Base-by-base conservation (phyloP, 1,284 basidiomycete genomes). In the Puccinia hordei region DNA sequence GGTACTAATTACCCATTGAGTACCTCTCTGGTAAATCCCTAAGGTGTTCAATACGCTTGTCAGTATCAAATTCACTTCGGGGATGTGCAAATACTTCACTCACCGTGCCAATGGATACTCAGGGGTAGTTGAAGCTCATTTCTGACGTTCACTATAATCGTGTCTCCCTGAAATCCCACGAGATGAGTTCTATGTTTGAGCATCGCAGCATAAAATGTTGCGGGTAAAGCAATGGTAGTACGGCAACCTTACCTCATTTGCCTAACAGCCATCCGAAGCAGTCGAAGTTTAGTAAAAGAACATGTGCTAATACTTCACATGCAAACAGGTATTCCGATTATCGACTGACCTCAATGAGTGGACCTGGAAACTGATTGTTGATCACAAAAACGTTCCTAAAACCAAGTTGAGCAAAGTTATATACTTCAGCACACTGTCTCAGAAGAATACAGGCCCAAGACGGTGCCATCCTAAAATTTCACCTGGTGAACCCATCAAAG, bases 271-370 rank as follows among this genome's bases (percentile, higher is more conserved):
- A 33, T 9, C 6, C 24, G 19, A 15, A 59, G 27, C 6, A 59
- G 10, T 17, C 10, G 10, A 6, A 22, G 4, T 6, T 63, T 12
- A 38, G 15, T 38, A 22, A 38, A 63, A 8, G 33, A 38, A 10
- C 33, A 19, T 4, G 38, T 13, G 3, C 33, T n/a, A 6, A 22
- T 17, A 2, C 38, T 17, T 68, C 27, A 3, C 17, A 35, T 13
- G 27, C 24, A 61, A 61, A 17, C 3, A 44, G 12, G 6, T 38
- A 38, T 19, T 87, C 44, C 86, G 84, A n/a, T n/a, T n/a, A n/a
- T n/a, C n/a, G n/a, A 82, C 89, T 89, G 0, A 86, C 88, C 81
- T 89, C 87, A 78, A 89, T 87, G 5, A 87, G 86, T 0, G 89
- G 89, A 0, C 88, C 89, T 0, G 88, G 88, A 73, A 83, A 87